A percentile compares a stretch with the other conserved stretches of the same genome.
Evolutionary conservation across 2,329 filamentous ascomycete species (phyloP).

Genomic region (Ophiosphaerella korrae): DNA sequence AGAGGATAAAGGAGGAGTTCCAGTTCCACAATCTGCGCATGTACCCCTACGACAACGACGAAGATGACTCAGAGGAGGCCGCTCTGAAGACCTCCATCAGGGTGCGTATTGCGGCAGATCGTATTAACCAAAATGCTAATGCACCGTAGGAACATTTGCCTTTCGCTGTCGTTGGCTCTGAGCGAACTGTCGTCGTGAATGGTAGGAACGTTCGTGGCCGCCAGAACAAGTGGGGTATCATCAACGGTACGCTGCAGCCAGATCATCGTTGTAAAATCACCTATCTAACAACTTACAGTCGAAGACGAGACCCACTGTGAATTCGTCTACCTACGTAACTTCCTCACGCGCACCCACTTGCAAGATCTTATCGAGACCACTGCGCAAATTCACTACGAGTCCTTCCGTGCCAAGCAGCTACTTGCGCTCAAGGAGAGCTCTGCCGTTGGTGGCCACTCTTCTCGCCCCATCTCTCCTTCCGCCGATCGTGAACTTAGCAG

Average conservation of each 20-base stretch:
- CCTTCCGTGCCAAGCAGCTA: conserved; percentile 98
- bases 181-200: conserved; percentile 96
- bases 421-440: conserved; percentile 98
- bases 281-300: conserved; percentile 55
- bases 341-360: conserved; percentile 95
- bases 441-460: conserved; percentile 76
- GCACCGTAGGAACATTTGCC: conserved; percentile 78
- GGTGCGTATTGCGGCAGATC: conserved; percentile 60
- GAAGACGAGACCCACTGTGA: conserved; percentile 99
- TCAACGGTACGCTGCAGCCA: conserved; percentile 64
- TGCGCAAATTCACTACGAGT: conserved; percentile 99
- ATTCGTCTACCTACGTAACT: conserved; percentile 97
- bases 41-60: conserved; percentile 99
- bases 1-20: conserved; percentile 98
- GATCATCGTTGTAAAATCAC: background rate
- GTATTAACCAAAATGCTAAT: conserved; percentile 39
- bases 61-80: conserved; percentile 96
- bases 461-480: conserved; percentile 91
- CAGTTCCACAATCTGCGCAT: conserved; percentile 99
- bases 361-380: conserved; percentile 99
- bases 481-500: conserved; percentile 96
- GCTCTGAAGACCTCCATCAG: conserved; percentile 95
- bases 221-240: conserved; percentile 99
- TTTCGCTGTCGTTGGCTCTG: conserved; percentile 96
- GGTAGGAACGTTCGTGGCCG: conserved; percentile 97